Base-by-base conservation (phyloP, 768 basidiomycete genomes). In the Heimioporus sp. region DNA sequence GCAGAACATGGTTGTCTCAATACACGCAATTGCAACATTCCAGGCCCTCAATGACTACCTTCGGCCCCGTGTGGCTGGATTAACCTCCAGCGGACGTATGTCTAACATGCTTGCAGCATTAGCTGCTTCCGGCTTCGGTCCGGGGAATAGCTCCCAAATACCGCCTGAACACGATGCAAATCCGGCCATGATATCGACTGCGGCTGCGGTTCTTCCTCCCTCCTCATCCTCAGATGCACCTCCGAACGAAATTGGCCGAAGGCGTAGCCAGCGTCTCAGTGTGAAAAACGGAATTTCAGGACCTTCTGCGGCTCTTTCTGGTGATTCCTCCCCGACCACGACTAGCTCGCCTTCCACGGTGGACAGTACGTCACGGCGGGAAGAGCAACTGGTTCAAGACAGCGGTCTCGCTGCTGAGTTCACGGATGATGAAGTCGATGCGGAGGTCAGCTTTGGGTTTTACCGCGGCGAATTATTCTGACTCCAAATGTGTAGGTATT, bases 1-100 rank as follows among this genome's bases (percentile, higher is more conserved):
- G 32, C 88, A 88, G 62, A 94, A 92, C 59, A 90, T 98, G 63
- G 91, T 93, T 36, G 91, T 98, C 19, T 98, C 95, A 8, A 98
- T 98, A 54, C 96, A 98, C 65, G 96, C 95, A 7, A 97, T 98
- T 55, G 96, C 97, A 1, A 98, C 94, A 1, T 93, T 98, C 80
- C 93, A 97, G 67, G 94, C 96, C 1, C 79, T 98, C 30, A 92
- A 97, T 63, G 95, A 97, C 67, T 99, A 98, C 67, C 81, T 98
- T 12, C 87, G 93, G 1, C 96, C 96, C 21, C 82, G 92, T 4
- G 86, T 97, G 31, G 76, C 92, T 7, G 90, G 91, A 0, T 65
- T 89, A 20, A 66, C 87, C 46, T 77, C 79, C 10, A 74, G 79
- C 51, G 76, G 78, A 28, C 81, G 93, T 13, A 71, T 96, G 24